Evolutionary conservation across 495 filamentous ascomycete species (phyloP).

Genomic region (Aspergillus homomorphus): DNA sequence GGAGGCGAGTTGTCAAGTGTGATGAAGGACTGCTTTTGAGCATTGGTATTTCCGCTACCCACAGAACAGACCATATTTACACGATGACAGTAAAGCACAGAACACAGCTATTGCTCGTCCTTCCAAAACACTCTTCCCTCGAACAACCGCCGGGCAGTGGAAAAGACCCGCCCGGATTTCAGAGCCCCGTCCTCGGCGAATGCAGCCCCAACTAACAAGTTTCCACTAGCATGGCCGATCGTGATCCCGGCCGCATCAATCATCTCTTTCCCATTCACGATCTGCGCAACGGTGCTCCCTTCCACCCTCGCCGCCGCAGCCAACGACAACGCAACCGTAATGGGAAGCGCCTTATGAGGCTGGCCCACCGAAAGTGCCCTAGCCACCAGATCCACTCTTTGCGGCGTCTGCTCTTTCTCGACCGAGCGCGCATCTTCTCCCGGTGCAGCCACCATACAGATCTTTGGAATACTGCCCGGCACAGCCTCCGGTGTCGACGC

Average conservation of each 20-base stretch:
- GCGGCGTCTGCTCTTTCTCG: too few species aligned
- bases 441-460: constrained; percentile 55
- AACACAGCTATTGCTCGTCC: too few species aligned
- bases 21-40: constrained; percentile 39
- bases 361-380: constrained; percentile 51
- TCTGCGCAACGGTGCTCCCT: constrained; percentile 39
- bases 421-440: constrained; percentile 36
- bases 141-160: too few species aligned
- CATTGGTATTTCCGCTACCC: neutral
- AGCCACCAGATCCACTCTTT: constrained; percentile 20
- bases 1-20: constrained; percentile 38
- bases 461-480: constrained; percentile 62
- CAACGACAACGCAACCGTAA: constrained; percentile 59
- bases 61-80: too few species aligned
- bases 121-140: too few species aligned
- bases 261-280: constrained; percentile 18
- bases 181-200: constrained; percentile 32
- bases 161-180: too few species aligned
- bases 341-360: constrained; percentile 62
- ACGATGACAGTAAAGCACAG: too few species aligned
- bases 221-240: constrained; percentile 62
- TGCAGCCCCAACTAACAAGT: constrained; percentile 51
- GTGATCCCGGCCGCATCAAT: constrained; percentile 40
- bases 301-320: constrained; percentile 48
- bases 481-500: constrained; percentile 37